Percentiles rank a stretch among this genome's conserved stretches.
Evolutionary conservation across 163 green algal species (phyloP).

Genomic region (Scenedesmus sp.): DNA sequence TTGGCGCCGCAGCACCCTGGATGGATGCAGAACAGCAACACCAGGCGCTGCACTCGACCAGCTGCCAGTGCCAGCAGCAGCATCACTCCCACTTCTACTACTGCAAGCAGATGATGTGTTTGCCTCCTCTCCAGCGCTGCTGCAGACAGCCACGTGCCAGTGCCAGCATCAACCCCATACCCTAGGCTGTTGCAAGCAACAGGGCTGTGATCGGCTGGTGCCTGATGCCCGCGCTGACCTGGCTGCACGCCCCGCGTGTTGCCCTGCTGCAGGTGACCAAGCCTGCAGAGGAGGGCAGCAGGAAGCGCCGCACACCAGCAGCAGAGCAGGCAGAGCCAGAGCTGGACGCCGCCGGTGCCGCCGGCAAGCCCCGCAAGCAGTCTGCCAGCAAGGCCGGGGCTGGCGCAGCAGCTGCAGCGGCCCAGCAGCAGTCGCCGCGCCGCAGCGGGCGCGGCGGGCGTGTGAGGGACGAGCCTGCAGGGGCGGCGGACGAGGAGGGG

Average conservation of each 20-base stretch:
- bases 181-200: no score
- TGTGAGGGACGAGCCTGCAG: not conserved
- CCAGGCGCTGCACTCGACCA: no score
- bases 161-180: no score
- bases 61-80: no score
- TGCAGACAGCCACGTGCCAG: no score
- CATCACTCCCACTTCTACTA: no score
- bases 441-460: constrained; percentile 1
- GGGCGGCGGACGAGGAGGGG: constrained; percentile 12
- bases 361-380: constrained; percentile 17
- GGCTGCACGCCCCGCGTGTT: not conserved
- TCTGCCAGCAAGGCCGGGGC: constrained; percentile 7
- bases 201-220: no score
- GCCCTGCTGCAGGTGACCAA: not conserved
- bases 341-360: not conserved
- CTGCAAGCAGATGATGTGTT: no score
- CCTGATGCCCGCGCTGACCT: no score
- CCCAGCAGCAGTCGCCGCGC: constrained; percentile 30
- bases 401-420: not conserved
- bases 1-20: no score
- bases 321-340: not conserved
- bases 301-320: constrained; percentile 29
- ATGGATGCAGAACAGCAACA: no score
- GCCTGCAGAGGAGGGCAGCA: not conserved
- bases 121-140: no score